Conservation (phyloP, 495 filamentous ascomycete species). For the Trichoderma orchidacearum region DNA sequence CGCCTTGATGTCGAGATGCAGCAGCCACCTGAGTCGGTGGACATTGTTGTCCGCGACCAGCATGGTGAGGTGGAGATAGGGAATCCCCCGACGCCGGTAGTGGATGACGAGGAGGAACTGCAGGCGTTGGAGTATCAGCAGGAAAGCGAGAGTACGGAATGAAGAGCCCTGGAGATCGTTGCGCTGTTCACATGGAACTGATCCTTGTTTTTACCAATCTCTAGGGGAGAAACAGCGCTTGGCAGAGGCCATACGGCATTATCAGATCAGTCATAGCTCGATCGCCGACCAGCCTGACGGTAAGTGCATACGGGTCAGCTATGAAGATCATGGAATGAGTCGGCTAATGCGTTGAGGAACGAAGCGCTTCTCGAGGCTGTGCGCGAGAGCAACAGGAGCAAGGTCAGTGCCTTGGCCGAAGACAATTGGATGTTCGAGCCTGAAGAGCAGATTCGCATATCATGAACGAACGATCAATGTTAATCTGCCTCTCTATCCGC, state of each 20-base stretch:
- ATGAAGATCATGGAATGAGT: too few relatives aligned
- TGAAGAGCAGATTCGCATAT: slow-evolving; percentile 29
- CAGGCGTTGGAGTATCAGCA: slow-evolving; percentile 26
- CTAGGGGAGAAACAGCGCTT: slow-evolving; percentile 32
- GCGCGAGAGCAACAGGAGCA: slow-evolving; percentile 54
- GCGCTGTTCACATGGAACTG: too few relatives aligned
- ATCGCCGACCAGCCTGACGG: slow-evolving; percentile 55
- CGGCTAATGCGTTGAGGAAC: too few relatives aligned
- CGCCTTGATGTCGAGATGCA: slow-evolving; percentile 18
- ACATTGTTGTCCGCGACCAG: slow-evolving; percentile 64
- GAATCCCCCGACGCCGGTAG: slow-evolving; percentile 41
- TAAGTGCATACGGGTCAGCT: too few relatives aligned
- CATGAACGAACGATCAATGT: slow-evolving; percentile 6
- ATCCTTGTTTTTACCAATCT: background rate
- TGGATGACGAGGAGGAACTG: slow-evolving; percentile 40
- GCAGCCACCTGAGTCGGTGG: slow-evolving; percentile 34
- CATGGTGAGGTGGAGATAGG: slow-evolving; percentile 64
- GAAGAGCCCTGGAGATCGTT: background rate
- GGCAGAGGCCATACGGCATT: slow-evolving; percentile 39
- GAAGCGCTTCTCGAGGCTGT: slow-evolving; percentile 66
- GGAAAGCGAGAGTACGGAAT: slow-evolving; percentile 24
- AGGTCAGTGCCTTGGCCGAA: slow-evolving; percentile 59
- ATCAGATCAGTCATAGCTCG: slow-evolving; percentile 47
- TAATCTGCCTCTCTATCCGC: background rate
- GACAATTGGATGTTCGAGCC: slow-evolving; percentile 89